A percentile compares a stretch with the other conserved stretches of the same genome.
phyloP scores from a whole-genome alignment of 371 early-diverging fungal genomes.

The Saksenaea oblongispora region DNA sequence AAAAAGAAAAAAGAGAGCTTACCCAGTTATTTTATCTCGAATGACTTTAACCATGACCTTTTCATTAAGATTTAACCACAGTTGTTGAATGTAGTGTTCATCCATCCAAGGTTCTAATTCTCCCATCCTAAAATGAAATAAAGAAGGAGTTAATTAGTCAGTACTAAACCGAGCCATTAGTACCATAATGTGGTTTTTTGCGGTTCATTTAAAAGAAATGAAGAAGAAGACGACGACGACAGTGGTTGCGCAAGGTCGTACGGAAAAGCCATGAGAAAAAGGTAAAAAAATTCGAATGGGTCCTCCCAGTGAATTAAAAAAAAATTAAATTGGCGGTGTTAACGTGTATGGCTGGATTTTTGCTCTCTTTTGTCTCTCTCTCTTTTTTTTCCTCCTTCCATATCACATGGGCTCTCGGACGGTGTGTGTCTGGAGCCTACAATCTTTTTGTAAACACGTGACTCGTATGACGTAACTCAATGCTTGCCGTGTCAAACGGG shows the following conservation, averaged over 20 bases:
- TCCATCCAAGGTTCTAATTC: slow-evolving; percentile 40
- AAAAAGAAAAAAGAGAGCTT: slow-evolving; percentile 10
- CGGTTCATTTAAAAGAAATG: background rate
- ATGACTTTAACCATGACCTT: slow-evolving; percentile 83
- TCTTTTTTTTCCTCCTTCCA: too few species aligned
- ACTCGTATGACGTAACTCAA: too few species aligned
- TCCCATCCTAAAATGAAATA: slow-evolving; percentile 2
- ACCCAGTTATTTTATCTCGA: slow-evolving; percentile 74
- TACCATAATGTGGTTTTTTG: slow-evolving; percentile 1
- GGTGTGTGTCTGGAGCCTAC: too few species aligned
- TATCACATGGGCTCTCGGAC: too few species aligned
- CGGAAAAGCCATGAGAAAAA: slow-evolving; percentile 1
- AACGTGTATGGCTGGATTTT: background rate
- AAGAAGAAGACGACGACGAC: slow-evolving; percentile 1
- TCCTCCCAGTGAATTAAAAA: background rate
- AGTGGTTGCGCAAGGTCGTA: slow-evolving; percentile 6
- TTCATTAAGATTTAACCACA: slow-evolving; percentile 74
- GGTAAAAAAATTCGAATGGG: background rate
- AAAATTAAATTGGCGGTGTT: slow-evolving; percentile 4
- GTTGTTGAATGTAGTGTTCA: slow-evolving; percentile 68
- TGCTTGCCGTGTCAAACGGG: too few species aligned
- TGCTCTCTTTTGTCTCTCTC: background rate
- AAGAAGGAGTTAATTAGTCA: background rate
- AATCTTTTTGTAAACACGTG: too few species aligned
- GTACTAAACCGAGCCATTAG: background rate